phyloP scores from a whole-genome alignment of 169 alveolate genomes.

The Amoebophrya sp. region DNA sequence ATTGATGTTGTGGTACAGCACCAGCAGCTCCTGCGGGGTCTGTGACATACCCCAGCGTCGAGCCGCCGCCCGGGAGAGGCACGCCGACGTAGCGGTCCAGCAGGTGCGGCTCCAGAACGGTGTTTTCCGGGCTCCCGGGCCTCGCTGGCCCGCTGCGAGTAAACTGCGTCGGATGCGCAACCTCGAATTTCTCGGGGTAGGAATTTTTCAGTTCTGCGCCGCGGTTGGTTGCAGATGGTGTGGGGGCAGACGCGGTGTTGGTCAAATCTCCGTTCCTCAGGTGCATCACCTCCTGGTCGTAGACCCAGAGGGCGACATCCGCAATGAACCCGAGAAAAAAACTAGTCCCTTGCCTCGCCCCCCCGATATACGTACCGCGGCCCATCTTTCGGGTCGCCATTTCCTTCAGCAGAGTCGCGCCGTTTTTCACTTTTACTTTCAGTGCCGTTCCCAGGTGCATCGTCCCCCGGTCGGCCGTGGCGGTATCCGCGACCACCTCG shows the following conservation, averaged over 20 bases:
- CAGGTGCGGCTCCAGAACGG: too few relatives aligned
- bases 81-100: too few relatives aligned
- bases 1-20: too few relatives aligned
- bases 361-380: neutral
- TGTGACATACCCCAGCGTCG: too few relatives aligned
- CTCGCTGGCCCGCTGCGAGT: too few relatives aligned
- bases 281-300: neutral
- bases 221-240: too few relatives aligned
- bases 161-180: neutral
- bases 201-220: too few relatives aligned
- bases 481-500: neutral
- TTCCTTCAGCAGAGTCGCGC: neutral
- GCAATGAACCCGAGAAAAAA: neutral
- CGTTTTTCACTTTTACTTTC: neutral
- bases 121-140: too few relatives aligned
- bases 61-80: too few relatives aligned
- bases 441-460: neutral
- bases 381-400: neutral
- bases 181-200: neutral
- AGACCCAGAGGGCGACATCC: neutral
- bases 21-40: too few relatives aligned
- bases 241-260: neutral
- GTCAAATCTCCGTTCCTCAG: neutral
- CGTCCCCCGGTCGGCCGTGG: neutral
- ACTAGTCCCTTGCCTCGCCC: neutral